Base-by-base conservation (phyloP, 345 rosid species). In the Citrus australasica region DNA sequence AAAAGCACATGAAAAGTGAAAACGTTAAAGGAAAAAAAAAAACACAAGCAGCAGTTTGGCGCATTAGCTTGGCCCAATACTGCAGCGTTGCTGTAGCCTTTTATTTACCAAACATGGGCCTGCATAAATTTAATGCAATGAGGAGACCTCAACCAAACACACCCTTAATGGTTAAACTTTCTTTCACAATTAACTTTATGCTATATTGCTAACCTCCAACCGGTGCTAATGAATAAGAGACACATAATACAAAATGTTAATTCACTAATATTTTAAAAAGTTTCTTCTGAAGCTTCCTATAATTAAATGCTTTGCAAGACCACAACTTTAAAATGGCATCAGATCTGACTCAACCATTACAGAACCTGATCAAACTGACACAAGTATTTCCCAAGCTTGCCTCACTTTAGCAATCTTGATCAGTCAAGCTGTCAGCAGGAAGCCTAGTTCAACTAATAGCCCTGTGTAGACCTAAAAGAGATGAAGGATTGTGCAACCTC, bases 381-480 rank as follows among this genome's bases (percentile, higher is more conserved):
- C 21, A 24, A 38, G 56, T 28, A 28, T 30, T 53, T 79, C 81
- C 30, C 65, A 72, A 35, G 76, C 67, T 19, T 5, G 17, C 32
- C 24, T 27, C 24, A 3, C 14, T 4, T 28, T 28, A n/a, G 40
- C 25, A 74, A 55, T 59, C 55, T 69, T 46, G 46, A 66, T 1
- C 58, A 75, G 60, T 69, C 64, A 37, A 51, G 65, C 74, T 37
- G 61, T 53, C 24, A 37, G 42, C n/a, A 24, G 55, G 30, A 73
- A 64, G 25, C 69, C 40, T 27, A 74, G 69, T 69, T 77, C 61
- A 67, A 38, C 21, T 40, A 59, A 67, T n/a, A 65, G 46, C 64
- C 69, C 37, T 16, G 28, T 48, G 58, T 0, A 21, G 71, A 56
- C 69, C 37, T 7, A 66, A 66, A 75, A 16, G 14, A 25, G 30